Conservation (phyloP, 176 grass and related monocot genomes). For the Elymus sibiricus region DNA sequence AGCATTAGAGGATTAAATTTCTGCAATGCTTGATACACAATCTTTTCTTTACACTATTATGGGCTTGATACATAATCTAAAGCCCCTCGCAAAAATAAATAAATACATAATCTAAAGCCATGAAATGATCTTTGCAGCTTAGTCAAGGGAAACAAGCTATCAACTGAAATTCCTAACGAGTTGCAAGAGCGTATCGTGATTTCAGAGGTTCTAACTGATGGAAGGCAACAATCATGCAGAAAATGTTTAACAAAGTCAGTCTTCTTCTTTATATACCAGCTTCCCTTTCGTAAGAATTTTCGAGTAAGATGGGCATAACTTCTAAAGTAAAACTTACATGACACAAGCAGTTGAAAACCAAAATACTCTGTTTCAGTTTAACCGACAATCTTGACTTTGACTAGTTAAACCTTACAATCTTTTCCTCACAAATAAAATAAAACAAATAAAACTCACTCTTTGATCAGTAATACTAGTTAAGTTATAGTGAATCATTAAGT, state of each 20-base stretch:
- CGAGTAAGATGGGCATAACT: not conserved
- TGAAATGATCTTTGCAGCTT: conserved; percentile 29
- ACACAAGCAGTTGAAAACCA: not conserved
- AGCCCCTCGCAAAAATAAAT: not conserved
- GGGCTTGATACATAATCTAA: not conserved
- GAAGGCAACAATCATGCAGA: conserved; percentile 4
- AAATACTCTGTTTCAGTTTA: not conserved
- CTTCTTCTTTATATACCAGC: not conserved
- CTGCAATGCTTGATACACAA: not conserved
- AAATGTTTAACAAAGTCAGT: conserved; percentile 36
- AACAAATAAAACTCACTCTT: not conserved
- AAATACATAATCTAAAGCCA: not conserved
- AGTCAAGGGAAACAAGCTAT: conserved; percentile 39
- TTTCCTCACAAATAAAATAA: not conserved
- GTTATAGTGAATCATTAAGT: not conserved
- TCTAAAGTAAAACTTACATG: not conserved
- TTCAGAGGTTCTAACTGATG: conserved; percentile 31
- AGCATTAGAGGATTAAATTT: not conserved
- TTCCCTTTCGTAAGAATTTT: not conserved
- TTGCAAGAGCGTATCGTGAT: conserved; percentile 19
- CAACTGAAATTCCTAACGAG: not conserved
- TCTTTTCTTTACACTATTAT: not conserved
- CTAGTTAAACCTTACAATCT: not conserved
- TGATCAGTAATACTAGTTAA: not conserved
- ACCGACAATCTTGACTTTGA: not conserved